A percentile compares a stretch with the other conserved stretches of the same genome.
Conservation (phyloP, 2,329 filamentous ascomycete species). For the Diaporthe citrichinensis region DNA sequence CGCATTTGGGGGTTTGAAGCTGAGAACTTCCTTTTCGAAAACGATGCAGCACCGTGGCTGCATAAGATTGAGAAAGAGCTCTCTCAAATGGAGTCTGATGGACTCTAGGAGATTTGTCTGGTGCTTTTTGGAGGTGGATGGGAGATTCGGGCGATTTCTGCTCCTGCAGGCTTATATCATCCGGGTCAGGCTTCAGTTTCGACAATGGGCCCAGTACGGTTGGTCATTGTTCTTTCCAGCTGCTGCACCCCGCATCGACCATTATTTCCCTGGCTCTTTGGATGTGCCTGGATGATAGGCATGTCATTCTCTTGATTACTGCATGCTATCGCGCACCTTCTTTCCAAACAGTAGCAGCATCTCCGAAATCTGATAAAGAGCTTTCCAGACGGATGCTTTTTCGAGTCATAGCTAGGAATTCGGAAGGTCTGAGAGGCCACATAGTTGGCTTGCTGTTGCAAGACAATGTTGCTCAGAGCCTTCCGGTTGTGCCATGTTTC, state of each 20-base stretch:
- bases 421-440: too few species aligned
- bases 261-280: too few species aligned
- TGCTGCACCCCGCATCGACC: background rate
- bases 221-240: background rate
- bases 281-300: too few species aligned
- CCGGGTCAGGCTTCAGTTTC: too few species aligned
- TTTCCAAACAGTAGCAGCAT: background rate
- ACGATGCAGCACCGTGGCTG: background rate
- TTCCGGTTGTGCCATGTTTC: background rate
- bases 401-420: background rate
- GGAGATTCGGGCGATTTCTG: background rate
- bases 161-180: background rate
- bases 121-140: background rate
- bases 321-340: background rate
- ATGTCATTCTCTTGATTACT: background rate
- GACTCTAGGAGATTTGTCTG: background rate
- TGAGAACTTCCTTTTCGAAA: background rate
- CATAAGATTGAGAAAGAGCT: background rate
- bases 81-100: background rate
- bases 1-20: background rate
- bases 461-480: too few species aligned
- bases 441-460: background rate
- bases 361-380: background rate
- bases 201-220: too few species aligned
- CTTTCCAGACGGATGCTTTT: background rate